Conservation (phyloP, 495 filamentous ascomycete genomes). For the Podospora sp. region DNA sequence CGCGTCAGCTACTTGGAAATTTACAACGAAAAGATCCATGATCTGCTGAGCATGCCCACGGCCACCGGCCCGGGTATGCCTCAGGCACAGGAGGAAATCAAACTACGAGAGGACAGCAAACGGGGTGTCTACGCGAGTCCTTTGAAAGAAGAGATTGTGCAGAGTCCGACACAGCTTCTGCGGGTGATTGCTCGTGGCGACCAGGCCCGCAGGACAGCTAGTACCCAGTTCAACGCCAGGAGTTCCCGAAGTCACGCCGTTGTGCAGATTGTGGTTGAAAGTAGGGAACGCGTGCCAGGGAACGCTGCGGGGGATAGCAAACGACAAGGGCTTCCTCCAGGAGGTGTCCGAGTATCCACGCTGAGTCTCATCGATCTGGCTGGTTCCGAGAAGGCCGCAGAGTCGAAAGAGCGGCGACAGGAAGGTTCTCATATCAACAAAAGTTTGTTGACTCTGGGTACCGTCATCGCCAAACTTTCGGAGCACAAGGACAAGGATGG, state of each 20-base stretch:
- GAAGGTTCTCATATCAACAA: constrained; percentile 99
- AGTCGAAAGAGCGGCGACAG: constrained; percentile 89
- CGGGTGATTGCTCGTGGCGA: constrained; percentile 95
- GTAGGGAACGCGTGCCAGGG: constrained; percentile 76
- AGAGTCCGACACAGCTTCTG: constrained; percentile 92
- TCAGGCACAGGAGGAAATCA: constrained; percentile 80
- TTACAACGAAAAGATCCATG: constrained; percentile 97
- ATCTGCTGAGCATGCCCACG: constrained; percentile 76
- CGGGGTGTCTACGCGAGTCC: constrained; percentile 95
- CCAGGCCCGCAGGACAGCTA: constrained; percentile 82
- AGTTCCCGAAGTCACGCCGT: constrained; percentile 98
- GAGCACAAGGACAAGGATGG: constrained; percentile 83
- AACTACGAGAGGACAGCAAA: constrained; percentile 93
- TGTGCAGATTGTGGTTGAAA: constrained; percentile 98
- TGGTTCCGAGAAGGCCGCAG: constrained; percentile 92
- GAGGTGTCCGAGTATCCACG: constrained; percentile 93
- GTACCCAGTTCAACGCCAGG: constrained; percentile 93
- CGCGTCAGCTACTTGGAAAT: constrained; percentile 98
- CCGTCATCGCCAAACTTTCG: constrained; percentile 83
- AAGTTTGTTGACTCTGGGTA: constrained; percentile 91
- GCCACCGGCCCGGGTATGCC: constrained; percentile 49
- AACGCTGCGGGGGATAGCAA: constrained; percentile 62
- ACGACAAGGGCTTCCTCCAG: constrained; percentile 75
- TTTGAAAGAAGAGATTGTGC: constrained; percentile 97
- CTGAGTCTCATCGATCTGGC: constrained; percentile 95